phyloP scores from a whole-genome alignment of 805 yeast species.

The Teunomyces gatunensis region DNA sequence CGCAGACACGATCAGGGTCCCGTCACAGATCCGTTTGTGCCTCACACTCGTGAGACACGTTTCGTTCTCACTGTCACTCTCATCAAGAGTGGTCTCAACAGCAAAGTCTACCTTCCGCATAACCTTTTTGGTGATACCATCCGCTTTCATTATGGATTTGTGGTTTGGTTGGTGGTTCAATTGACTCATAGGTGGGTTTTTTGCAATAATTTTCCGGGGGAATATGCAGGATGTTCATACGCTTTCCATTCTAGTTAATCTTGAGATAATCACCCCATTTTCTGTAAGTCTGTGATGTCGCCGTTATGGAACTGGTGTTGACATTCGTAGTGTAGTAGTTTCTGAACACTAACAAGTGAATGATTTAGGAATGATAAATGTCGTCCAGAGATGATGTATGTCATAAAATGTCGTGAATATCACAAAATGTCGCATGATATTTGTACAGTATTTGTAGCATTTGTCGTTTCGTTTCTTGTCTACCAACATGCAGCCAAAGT shows the following conservation, averaged over 20 bases:
- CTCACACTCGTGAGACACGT: conserved; percentile 1
- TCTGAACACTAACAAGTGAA: too few species aligned
- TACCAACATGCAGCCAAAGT: conserved; percentile 43
- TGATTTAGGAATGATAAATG: too few species aligned
- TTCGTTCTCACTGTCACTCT: neutral
- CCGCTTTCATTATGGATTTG: neutral
- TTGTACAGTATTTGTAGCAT: too few species aligned
- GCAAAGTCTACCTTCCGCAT: neutral
- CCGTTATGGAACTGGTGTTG: too few species aligned
- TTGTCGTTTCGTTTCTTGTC: too few species aligned
- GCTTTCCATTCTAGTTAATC: neutral
- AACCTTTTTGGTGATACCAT: neutral
- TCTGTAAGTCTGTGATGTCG: too few species aligned
- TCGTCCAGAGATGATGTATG: too few species aligned
- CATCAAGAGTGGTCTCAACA: neutral
- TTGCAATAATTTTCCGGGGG: neutral
- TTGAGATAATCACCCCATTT: neutral
- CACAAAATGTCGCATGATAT: too few species aligned
- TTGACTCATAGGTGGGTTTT: neutral
- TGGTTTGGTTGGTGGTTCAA: neutral
- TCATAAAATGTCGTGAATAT: too few species aligned
- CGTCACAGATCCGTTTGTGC: neutral
- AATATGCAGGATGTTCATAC: neutral
- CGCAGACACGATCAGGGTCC: neutral
- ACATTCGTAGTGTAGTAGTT: too few species aligned